Evolutionary conservation across 1,284 basidiomycete genomes (phyloP).

Genomic region (Cutaneotrichosporon sp.): DNA sequence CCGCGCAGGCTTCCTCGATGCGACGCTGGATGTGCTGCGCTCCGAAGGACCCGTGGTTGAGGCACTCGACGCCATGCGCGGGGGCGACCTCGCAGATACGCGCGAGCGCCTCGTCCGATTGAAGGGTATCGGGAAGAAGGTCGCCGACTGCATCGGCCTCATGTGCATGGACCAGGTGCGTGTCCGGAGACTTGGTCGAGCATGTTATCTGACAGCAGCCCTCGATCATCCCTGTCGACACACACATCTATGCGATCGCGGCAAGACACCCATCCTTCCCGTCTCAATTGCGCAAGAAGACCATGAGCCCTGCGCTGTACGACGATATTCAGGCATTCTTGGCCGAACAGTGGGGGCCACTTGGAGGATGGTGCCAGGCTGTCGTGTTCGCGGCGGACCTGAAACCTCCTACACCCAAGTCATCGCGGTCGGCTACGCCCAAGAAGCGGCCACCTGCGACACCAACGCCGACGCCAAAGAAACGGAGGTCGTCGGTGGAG

Average conservation of each 20-base stretch:
- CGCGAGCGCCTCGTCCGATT: constrained; percentile 73
- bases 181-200: background rate
- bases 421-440: background rate
- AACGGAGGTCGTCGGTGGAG: background rate
- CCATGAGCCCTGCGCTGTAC: constrained; percentile 75
- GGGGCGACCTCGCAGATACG: constrained; percentile 25
- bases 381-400: constrained; percentile 57
- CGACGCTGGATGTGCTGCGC: constrained; percentile 72
- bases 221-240: constrained; percentile 86
- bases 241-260: constrained; percentile 85
- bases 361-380: constrained; percentile 90
- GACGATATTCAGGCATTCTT: constrained; percentile 71
- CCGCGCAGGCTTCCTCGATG: constrained; percentile 83
- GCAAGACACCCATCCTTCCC: constrained; percentile 75
- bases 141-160: constrained; percentile 89
- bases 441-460: background rate
- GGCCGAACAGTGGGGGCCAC: constrained; percentile 69
- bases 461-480: background rate
- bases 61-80: constrained; percentile 30
- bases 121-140: constrained; percentile 91
- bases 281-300: constrained; percentile 50
- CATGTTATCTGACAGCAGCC: constrained; percentile 55
- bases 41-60: constrained; percentile 24
- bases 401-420: background rate
- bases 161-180: constrained; percentile 91